A percentile compares a stretch with the other conserved stretches of the same genome.
phyloP scores from a whole-genome alignment of 768 basidiomycete species.

The Xerocomellus dryophilus region DNA sequence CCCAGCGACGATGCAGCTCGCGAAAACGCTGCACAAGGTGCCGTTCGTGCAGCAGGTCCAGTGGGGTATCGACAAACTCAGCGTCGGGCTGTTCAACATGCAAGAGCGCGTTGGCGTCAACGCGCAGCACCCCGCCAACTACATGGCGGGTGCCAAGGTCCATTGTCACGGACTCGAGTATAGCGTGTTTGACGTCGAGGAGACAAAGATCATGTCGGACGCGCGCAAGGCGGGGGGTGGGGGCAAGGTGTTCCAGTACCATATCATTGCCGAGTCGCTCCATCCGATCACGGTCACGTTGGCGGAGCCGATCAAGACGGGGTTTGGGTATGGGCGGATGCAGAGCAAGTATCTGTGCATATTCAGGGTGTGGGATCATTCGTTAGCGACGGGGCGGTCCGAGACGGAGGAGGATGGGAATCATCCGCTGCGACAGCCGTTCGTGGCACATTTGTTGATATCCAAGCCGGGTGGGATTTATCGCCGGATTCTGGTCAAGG shows the following conservation, averaged over 20 bases:
- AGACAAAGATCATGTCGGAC: conserved; percentile 12
- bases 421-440: conserved; percentile 20
- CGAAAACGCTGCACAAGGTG: conserved; percentile 3
- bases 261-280: conserved; percentile 14
- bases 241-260: conserved; percentile 12
- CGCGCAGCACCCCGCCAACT: conserved; percentile 21
- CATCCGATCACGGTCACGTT: conserved; percentile 23
- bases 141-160: conserved; percentile 18
- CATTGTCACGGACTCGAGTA: conserved; percentile 25
- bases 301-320: conserved; percentile 19
- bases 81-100: conserved; percentile 18
- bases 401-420: conserved; percentile 1
- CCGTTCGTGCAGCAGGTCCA: conserved; percentile 14
- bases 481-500: conserved; percentile 15
- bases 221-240: neutral
- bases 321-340: conserved; percentile 16
- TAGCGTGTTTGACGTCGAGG: conserved; percentile 13
- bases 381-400: conserved; percentile 10
- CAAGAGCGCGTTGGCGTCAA: conserved; percentile 19
- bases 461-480: conserved; percentile 17
- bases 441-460: conserved; percentile 19
- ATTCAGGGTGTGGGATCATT: conserved; percentile 23
- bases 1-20: conserved; percentile 12
- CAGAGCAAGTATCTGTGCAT: conserved; percentile 15
- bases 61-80: conserved; percentile 11